Evolutionary conservation across 768 basidiomycete genomes (phyloP).

Genomic region (Collybia sordida): DNA sequence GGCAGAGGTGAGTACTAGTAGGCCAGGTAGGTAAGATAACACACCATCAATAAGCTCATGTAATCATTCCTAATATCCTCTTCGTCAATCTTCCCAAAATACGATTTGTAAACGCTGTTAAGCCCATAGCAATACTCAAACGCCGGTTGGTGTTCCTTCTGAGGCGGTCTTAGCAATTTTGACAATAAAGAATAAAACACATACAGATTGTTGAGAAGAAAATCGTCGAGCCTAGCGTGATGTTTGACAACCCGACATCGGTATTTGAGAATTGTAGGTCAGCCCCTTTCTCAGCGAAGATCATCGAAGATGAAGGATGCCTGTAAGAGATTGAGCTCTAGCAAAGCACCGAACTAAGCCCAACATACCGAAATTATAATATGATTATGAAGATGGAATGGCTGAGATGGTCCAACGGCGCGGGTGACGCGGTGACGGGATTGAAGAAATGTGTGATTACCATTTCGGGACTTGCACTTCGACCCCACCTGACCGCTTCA

Average conservation of each 20-base stretch:
- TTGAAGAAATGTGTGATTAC: not conserved
- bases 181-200: not conserved
- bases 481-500: too few relatives aligned
- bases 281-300: conserved; percentile 99
- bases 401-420: not conserved
- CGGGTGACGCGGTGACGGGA: too few relatives aligned
- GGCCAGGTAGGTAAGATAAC: conserved; percentile 18
- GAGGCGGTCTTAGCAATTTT: conserved; percentile 1
- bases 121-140: conserved; percentile 99
- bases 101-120: conserved; percentile 89
- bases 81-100: conserved; percentile 98
- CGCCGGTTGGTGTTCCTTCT: conserved; percentile 95
- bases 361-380: conserved; percentile 29
- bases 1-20: not conserved
- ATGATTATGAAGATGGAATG: conserved; percentile 6
- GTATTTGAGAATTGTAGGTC: conserved; percentile 73
- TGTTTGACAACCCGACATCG: conserved; percentile 94
- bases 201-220: conserved; percentile 95
- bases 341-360: not conserved
- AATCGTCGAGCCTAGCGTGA: conserved; percentile 95
- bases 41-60: conserved; percentile 97
- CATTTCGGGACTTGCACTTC: not conserved
- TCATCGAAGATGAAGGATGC: conserved; percentile 99
- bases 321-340: conserved; percentile 36
- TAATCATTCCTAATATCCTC: conserved; percentile 98